Conservation (phyloP, 116 monocot species). For the Papilionanthe hybrid region DNA sequence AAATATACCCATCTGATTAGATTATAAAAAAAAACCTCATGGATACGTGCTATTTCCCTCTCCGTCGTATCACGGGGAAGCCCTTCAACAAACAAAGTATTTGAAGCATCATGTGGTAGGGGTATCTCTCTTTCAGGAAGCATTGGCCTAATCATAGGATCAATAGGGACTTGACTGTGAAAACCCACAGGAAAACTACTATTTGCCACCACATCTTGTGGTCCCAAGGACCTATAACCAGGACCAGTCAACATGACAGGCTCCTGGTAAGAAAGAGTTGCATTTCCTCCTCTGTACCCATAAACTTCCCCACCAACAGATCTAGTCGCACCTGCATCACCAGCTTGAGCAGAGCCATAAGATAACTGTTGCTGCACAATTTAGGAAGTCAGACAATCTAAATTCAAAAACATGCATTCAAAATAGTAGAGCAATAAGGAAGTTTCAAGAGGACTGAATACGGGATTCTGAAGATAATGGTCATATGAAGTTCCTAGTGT, state of each 20-base stretch:
- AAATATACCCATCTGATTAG: not conserved
- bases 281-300: conserved; percentile 3
- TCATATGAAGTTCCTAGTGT: conserved; percentile 18
- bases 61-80: conserved; percentile 16
- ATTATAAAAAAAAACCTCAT: not conserved
- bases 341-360: conserved; percentile 14
- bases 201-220: not conserved
- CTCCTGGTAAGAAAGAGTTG: not conserved
- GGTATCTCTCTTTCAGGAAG: conserved; percentile 6
- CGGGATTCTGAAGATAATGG: conserved; percentile 7
- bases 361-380: conserved; percentile 11
- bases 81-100: conserved; percentile 23
- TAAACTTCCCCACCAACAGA: not conserved
- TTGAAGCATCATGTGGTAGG: conserved; percentile 15
- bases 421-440: not conserved
- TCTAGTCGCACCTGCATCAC: not conserved
- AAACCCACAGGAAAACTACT: not conserved
- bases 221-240: not conserved
- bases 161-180: not conserved
- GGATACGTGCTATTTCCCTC: conserved; percentile 28
- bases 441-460: not conserved
- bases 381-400: not conserved
- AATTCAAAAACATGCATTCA: not conserved
- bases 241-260: conserved; percentile 2
- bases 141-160: not conserved